A percentile compares a stretch with the other conserved stretches of the same genome.
These are phyloP conservation scores for Lactarius pseudohatsudake DNA, from an alignment of 768 basidiomycete genomes.

Conservation along the genomic window DNA sequence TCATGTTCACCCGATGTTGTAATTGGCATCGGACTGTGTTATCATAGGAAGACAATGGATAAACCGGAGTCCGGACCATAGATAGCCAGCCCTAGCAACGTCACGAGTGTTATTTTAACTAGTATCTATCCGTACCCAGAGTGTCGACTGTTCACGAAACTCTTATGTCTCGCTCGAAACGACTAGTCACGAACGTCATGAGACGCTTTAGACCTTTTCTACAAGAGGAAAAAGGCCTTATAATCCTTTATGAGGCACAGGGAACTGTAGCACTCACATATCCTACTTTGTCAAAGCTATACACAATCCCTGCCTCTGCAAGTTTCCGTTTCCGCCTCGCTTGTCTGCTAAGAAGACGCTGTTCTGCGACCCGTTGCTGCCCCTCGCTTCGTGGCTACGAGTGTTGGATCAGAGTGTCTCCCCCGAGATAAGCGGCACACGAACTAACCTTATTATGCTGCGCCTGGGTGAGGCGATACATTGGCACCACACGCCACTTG, in stretches of 20 bases:
- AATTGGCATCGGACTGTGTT: not conserved
- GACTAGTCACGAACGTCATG: not conserved
- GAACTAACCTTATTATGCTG: conserved; percentile 77
- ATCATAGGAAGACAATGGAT: not conserved
- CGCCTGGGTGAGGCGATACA: conserved; percentile 63
- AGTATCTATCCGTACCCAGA: not conserved
- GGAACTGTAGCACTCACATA: conserved; percentile 59
- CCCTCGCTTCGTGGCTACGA: conserved; percentile 69
- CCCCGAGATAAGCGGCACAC: not conserved
- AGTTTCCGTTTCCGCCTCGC: conserved; percentile 76
- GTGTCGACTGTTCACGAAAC: not conserved
- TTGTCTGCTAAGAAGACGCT: conserved; percentile 75
- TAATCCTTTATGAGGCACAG: not conserved
- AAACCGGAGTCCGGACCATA: not conserved
- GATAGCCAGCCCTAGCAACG: not conserved
- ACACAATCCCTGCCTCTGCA: conserved; percentile 78
- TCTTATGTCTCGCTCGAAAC: not conserved
- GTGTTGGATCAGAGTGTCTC: not conserved
- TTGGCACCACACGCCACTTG: conserved; percentile 80
- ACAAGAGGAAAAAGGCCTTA: conserved; percentile 27
- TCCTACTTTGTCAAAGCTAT: conserved; percentile 76
- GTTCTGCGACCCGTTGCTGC: conserved; percentile 61
- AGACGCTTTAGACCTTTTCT: conserved; percentile 39
- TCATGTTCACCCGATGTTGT: not conserved
- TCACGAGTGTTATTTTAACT: not conserved